Percentiles rank a stretch among this genome's conserved stretches.
Conservation (phyloP, 495 filamentous ascomycete genomes). For the Amphirosellinia nigrospora region DNA sequence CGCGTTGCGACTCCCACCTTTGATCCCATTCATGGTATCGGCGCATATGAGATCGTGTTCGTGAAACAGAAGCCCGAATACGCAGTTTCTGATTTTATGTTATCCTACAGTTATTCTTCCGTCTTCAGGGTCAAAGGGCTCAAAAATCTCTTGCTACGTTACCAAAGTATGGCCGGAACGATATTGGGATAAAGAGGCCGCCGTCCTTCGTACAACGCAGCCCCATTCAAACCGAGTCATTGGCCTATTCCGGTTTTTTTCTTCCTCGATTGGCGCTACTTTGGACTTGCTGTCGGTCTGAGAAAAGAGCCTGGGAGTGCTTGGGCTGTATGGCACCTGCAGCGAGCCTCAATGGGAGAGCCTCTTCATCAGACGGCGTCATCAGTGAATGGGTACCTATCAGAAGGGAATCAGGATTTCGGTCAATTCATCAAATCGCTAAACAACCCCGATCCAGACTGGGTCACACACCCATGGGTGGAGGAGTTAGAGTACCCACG, state of each 20-base stretch:
- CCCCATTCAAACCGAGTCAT: neutral
- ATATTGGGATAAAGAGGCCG: constrained; percentile 4
- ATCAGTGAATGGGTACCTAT: constrained; percentile 12
- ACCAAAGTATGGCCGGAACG: constrained; percentile 9
- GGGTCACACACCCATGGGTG: neutral
- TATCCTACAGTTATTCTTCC: neutral
- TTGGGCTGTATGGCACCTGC: constrained; percentile 11
- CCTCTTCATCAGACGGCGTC: constrained; percentile 1
- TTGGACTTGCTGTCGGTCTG: constrained; percentile 7
- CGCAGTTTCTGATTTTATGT: neutral
- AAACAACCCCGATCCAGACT: too few species aligned
- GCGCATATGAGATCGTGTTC: constrained; percentile 1
- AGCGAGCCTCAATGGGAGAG: neutral
- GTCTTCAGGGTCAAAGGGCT: neutral
- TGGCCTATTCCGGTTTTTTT: constrained; percentile 9
- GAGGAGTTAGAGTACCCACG: neutral
- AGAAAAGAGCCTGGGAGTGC: neutral
- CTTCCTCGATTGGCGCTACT: neutral
- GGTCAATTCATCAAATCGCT: too few species aligned
- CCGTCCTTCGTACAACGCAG: neutral
- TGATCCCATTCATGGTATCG: neutral
- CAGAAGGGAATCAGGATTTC: neutral
- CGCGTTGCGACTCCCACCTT: neutral
- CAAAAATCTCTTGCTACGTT: neutral
- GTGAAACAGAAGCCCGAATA: constrained; percentile 10